phyloP scores from a whole-genome alignment of 805 yeast genomes.

The Starmerella khaoyaiensis region DNA sequence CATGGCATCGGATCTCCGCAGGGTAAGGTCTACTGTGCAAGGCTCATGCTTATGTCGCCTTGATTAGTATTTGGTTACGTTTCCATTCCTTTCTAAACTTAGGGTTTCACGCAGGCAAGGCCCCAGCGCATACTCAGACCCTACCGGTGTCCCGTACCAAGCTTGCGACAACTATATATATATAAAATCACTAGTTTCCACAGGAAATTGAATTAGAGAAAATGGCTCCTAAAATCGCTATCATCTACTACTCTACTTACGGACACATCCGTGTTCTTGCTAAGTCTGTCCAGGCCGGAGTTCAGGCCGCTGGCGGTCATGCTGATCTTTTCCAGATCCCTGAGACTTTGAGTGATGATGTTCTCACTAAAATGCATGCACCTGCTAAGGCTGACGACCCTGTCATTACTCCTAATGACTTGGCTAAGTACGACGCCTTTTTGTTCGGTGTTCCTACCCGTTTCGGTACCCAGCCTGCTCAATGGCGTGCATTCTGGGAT shows the following conservation, averaged over 20 bases:
- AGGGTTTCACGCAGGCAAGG: too few relatives aligned
- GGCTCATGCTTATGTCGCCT: too few relatives aligned
- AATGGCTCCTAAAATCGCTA: slow-evolving; percentile 44
- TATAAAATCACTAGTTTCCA: not conserved
- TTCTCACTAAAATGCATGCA: slow-evolving; percentile 53
- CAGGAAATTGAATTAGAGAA: not conserved
- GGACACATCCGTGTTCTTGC: slow-evolving; percentile 66
- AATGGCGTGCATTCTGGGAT: slow-evolving; percentile 66
- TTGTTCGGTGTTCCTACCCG: slow-evolving; percentile 73
- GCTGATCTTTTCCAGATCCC: slow-evolving; percentile 69
- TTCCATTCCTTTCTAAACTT: too few relatives aligned
- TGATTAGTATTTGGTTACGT: too few relatives aligned
- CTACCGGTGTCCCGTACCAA: too few relatives aligned
- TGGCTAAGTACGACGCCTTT: slow-evolving; percentile 56
- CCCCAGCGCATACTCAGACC: too few relatives aligned
- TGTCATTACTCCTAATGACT: slow-evolving; percentile 42
- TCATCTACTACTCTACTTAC: slow-evolving; percentile 68
- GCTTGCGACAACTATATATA: not conserved
- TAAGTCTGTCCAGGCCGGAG: slow-evolving; percentile 53
- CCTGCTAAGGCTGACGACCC: slow-evolving; percentile 39
- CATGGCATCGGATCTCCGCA: too few relatives aligned
- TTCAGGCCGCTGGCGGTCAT: slow-evolving; percentile 52
- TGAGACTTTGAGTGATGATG: slow-evolving; percentile 57
- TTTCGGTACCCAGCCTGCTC: slow-evolving; percentile 63
- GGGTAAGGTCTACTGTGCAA: too few relatives aligned